Base-by-base conservation (phyloP, 805 yeast species). In the Barnettozyma siamensis region DNA sequence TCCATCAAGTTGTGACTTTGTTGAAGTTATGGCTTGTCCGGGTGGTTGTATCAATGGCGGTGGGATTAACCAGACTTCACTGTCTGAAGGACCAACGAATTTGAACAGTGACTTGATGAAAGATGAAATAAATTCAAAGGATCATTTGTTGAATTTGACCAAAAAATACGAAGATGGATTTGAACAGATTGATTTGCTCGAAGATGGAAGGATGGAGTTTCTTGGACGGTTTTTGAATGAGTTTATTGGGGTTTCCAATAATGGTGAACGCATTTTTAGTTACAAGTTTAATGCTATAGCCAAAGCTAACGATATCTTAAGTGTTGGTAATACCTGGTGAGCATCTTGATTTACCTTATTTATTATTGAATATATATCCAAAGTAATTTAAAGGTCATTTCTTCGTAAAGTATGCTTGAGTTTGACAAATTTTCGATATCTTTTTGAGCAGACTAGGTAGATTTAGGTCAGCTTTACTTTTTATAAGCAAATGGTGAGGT, bases 11-110 rank as follows among this genome's bases (percentile, higher is more conserved):
- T 80, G 85, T 51, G 93, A 87, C 47, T 86, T 83, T 51, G 85
- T 91, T 6, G 99, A 93, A 55, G 83, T 93, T 34, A 91, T 88
- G 96, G 99, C 99, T 1, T 93, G 99, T 60, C 99, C 99, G 6
- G 88, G 87, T 23, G 99, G 99, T 1, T 93, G 98, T 57, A 85
- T 89, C 42, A 93, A 91, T 55, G 99, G 99, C 10, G 98, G 99
- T 18, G 99, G 99, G 0, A 89, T 88, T 53, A 56, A 50, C 31
- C 44, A 39, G 38, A 39, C 37, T 4, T 40, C 46, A 13, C 31
- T 38, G 3, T 35, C 37, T n/a, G 34, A 33, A 11, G 39, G 33
- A 18, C 18, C 32, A 15, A 29, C 24, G 4, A 38, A 38, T 11
- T 20, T 39, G 18, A 39, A 27, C 13, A 28, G 32, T 31, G 50